Evolutionary conservation across 2,329 filamentous ascomycete genomes (phyloP), one percentile per base, ranked within the genome.

Genomic region (Ascomycota sp.): DNA sequence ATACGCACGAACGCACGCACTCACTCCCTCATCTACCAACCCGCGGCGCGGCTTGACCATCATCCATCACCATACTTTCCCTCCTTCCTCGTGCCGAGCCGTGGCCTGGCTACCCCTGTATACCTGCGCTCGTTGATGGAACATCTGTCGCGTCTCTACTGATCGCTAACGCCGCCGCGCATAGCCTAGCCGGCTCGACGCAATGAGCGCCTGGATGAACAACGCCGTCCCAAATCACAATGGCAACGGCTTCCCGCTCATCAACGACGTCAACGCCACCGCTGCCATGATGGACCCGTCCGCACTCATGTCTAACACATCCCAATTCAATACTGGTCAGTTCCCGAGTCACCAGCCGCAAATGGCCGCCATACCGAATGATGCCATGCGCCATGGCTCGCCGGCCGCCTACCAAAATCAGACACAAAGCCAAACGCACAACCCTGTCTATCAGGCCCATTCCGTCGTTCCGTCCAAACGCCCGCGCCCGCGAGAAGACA

Each of bases 401-500:
- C 78, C 79, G 31, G 72, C 34, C 32, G 37, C 53, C 30, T 86
- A 80, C 53, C 68, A 76, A 48, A 79, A 78, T 48, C 41, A 42
- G 16, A 35, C 31, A 24, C 38, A 39, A 36, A 40, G 35, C 31
- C 41, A 38, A 28, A 38, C 28, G 10, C 35, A 37, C 27, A 41
- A 42, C 31, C 69, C 76, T 39, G 68, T 71, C 47, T 91, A 86
- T 60, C 77, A 83, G 51, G 81, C 81, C 44, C 86, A 80, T 56
- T 66, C 77, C 32, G 73, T 92, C 47, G 75, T 92, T 43, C 86
- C 86, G 37, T 86, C 84, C 16, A 98, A 95, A 58, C 72, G 89
- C 47, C 69, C 79, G 35, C 70, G 80, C 32, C 76, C 78, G 34
- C 64, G 71, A 49, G 82, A 92, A 56, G 84, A 93, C 54, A 84